phyloP scores from a whole-genome alignment of 805 yeast species.

The Candida pseudoglaebosa region DNA sequence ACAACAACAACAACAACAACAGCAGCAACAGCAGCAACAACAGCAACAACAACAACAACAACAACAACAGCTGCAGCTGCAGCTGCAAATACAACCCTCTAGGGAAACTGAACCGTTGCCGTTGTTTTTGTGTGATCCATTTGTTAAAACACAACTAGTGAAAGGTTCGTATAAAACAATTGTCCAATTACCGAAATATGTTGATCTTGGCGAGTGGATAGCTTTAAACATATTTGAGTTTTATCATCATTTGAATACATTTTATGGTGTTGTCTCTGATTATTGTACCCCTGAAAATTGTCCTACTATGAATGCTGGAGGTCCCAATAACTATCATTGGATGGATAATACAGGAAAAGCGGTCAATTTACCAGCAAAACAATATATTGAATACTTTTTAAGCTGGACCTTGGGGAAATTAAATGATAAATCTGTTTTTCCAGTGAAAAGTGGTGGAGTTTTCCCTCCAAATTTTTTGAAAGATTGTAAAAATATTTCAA shows the following conservation, averaged over 20 bases:
- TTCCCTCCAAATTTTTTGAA: constrained; percentile 82
- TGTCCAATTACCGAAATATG: constrained; percentile 91
- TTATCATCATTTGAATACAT: constrained; percentile 78
- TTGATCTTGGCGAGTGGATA: constrained; percentile 93
- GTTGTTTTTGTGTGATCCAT: constrained; percentile 85
- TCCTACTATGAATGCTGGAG: constrained; percentile 96
- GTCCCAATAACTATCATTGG: constrained; percentile 89
- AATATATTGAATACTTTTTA: constrained; percentile 86
- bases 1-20: constrained; percentile 2
- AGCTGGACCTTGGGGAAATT: constrained; percentile 87
- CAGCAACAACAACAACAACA: constrained; percentile 10
- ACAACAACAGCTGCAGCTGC: constrained; percentile 8
- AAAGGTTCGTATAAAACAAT: constrained; percentile 96
- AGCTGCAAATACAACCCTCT: constrained; percentile 10
- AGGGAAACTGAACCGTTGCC: constrained; percentile 32
- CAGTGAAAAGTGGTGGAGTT: constrained; percentile 84
- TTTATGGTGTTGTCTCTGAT: constrained; percentile 87
- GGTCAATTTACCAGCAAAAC: constrained; percentile 84
- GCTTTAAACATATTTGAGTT: constrained; percentile 90
- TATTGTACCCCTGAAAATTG: constrained; percentile 85
- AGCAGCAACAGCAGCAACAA: constrained; percentile 8
- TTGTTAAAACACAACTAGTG: constrained; percentile 88
- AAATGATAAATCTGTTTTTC: constrained; percentile 86
- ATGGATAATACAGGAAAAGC: constrained; percentile 74
- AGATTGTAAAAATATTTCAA: constrained; percentile 80